Evolutionary conservation across 2,329 filamentous ascomycete species (phyloP).

Genomic region (Fusarium stilboides): DNA sequence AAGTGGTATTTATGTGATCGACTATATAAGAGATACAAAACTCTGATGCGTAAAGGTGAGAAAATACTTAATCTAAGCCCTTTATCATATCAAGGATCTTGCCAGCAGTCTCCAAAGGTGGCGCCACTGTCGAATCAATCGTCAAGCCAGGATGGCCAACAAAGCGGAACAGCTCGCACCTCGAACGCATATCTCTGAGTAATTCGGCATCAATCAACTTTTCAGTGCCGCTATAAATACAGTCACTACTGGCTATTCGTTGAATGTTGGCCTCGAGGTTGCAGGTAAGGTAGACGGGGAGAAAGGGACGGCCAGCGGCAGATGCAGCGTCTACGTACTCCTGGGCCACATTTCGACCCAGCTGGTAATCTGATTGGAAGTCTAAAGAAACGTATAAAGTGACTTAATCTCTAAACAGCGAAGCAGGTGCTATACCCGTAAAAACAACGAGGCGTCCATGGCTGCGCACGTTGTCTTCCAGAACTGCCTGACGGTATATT

Average conservation of each 20-base stretch:
- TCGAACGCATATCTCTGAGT: not conserved
- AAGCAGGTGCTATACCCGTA: not conserved
- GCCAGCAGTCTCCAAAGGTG: not conserved
- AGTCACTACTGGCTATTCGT: not conserved
- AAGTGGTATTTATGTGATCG: not conserved
- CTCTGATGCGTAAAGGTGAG: not conserved
- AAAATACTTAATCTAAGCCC: not conserved
- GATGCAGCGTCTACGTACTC: constrained; percentile 5
- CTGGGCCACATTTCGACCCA: constrained; percentile 1
- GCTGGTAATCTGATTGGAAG: constrained; percentile 8
- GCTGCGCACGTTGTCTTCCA: not conserved
- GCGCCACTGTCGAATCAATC: not conserved
- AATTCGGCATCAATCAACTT: not conserved
- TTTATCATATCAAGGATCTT: not conserved
- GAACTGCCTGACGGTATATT: not conserved
- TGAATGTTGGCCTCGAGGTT: not conserved
- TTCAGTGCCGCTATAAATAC: not conserved
- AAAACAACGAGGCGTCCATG: not conserved
- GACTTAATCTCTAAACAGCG: not conserved
- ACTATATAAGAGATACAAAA: not conserved
- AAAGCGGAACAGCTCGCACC: not conserved
- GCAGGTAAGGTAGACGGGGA: constrained; percentile 1
- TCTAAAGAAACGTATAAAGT: not conserved
- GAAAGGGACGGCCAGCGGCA: constrained; percentile 5
- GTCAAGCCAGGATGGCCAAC: not conserved